These are phyloP conservation scores for Dendrobium chrysotoxum DNA, from an alignment of 106 monocot genomes.

Conservation along the genomic window DNA sequence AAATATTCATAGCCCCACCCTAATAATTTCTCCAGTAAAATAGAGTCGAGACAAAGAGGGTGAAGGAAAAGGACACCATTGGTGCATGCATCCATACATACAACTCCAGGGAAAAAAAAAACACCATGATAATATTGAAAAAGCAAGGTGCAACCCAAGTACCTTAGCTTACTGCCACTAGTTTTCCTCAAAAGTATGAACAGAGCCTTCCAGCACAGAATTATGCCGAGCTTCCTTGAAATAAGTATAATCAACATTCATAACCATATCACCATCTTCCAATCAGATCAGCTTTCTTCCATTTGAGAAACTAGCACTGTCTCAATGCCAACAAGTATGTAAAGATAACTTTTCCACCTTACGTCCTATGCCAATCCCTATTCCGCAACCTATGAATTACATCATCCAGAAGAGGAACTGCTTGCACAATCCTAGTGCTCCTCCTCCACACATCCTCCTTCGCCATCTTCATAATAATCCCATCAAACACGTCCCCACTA, in stretches of 20 bases:
- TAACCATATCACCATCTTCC: not conserved
- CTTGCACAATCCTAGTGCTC: slow-evolving; percentile 13
- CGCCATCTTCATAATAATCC: slow-evolving; percentile 15
- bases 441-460: slow-evolving; percentile 19
- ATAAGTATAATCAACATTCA: not conserved
- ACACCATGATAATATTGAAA: not conserved
- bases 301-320: not conserved
- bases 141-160: not conserved
- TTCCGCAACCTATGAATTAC: slow-evolving; percentile 7
- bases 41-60: no score
- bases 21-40: no score
- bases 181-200: not conserved
- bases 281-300: not conserved
- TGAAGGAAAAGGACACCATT: no score
- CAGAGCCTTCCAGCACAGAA: not conserved
- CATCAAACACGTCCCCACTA: slow-evolving; percentile 14
- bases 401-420: slow-evolving; percentile 15
- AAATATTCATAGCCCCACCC: no score
- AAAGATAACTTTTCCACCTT: not conserved
- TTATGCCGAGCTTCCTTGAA: not conserved
- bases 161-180: not conserved
- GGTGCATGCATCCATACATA: no score
- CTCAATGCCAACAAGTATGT: not conserved
- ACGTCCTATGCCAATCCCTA: not conserved
- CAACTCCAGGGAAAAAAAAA: no score